These are phyloP conservation scores for Ogataea parapolymorpha DNA, from an alignment of 805 yeast genomes.

Conservation along the genomic window DNA sequence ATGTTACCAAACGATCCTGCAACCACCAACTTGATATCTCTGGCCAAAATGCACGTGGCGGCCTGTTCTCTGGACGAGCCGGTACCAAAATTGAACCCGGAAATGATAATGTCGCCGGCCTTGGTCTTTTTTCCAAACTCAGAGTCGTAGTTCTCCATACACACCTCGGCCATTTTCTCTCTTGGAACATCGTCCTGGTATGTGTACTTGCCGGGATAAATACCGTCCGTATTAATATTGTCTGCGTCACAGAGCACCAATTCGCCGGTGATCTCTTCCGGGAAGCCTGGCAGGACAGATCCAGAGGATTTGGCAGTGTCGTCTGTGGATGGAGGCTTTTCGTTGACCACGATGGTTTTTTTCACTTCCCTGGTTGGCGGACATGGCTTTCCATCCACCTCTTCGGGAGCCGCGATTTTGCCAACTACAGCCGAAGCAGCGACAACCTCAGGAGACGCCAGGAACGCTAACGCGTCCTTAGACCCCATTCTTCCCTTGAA, in stretches of 20 bases:
- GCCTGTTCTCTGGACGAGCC: conserved; percentile 99
- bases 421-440: conserved; percentile 98
- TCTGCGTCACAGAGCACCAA: conserved; percentile 95
- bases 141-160: conserved; percentile 97
- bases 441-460: conserved; percentile 97
- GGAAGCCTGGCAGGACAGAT: conserved; percentile 89
- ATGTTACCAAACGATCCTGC: conserved; percentile 98
- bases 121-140: conserved; percentile 80
- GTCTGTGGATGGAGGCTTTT: conserved; percentile 22
- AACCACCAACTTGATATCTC: conserved; percentile 88
- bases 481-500: conserved; percentile 99
- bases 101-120: conserved; percentile 81
- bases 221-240: conserved; percentile 96
- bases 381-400: conserved; percentile 58
- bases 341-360: conserved; percentile 36
- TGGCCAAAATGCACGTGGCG: conserved; percentile 94
- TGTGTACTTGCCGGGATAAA: conserved; percentile 98
- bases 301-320: conserved; percentile 44
- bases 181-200: conserved; percentile 95
- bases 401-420: conserved; percentile 88
- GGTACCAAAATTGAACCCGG: conserved; percentile 96
- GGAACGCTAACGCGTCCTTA: conserved; percentile 89
- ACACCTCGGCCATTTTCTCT: conserved; percentile 97
- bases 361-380: conserved; percentile 49
- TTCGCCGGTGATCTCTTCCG: conserved; percentile 85